Conservation (phyloP, 2,329 filamentous ascomycete species). For the Botrytis sinoallii region DNA sequence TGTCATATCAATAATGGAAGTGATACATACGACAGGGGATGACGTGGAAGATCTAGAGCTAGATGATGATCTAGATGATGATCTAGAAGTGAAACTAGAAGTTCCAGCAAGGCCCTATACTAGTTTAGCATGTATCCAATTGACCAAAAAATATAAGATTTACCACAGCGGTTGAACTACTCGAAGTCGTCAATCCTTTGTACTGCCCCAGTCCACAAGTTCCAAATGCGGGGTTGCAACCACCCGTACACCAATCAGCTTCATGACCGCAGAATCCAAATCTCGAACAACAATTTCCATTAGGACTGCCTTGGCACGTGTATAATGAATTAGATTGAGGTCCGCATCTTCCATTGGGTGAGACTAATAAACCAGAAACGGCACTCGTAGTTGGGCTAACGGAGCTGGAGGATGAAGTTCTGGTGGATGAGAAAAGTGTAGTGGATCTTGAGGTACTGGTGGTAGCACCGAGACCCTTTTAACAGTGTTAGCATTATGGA, state of each 20-base stretch:
- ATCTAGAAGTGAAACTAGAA: background rate
- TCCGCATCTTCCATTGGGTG: background rate
- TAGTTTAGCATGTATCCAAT: background rate
- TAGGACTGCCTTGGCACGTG: background rate
- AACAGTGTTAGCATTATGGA: background rate
- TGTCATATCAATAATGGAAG: background rate
- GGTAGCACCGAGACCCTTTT: background rate
- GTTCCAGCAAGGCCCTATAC: background rate
- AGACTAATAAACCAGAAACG: background rate
- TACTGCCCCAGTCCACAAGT: background rate
- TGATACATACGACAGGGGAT: background rate
- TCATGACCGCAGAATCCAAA: background rate
- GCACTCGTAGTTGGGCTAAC: background rate
- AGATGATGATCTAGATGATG: background rate
- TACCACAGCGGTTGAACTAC: background rate
- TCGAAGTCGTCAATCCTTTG: background rate
- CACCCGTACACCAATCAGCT: background rate
- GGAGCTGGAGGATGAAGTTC: slow-evolving; percentile 1
- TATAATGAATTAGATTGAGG: background rate
- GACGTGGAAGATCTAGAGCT: background rate
- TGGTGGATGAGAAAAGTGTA: background rate
- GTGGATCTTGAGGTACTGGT: background rate
- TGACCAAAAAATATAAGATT: background rate
- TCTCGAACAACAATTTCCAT: slow-evolving; percentile 9
- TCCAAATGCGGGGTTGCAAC: slow-evolving; percentile 2